phyloP scores from a whole-genome alignment of 2,329 filamentous ascomycete species.

The Aspergillus sclerotialis region DNA sequence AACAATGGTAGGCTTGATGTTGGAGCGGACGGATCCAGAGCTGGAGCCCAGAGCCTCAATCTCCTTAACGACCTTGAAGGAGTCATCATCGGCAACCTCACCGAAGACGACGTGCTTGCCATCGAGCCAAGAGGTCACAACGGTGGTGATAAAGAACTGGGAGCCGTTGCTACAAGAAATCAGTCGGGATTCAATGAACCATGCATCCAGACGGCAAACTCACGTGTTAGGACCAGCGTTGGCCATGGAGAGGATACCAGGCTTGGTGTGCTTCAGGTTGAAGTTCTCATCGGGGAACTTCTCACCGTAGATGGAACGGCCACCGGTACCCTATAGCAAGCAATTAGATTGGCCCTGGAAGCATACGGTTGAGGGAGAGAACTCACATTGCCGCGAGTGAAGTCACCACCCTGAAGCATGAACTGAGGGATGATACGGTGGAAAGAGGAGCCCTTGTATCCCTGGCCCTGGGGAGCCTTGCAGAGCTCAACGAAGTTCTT shows the following conservation, averaged over 20 bases:
- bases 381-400: conserved; percentile 83
- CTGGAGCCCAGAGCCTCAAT: conserved; percentile 54
- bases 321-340: conserved; percentile 67
- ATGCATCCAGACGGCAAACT: conserved; percentile 18
- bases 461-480: conserved; percentile 72
- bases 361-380: neutral
- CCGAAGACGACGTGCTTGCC: conserved; percentile 66
- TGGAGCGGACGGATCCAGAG: conserved; percentile 46
- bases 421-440: conserved; percentile 89
- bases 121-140: conserved; percentile 60
- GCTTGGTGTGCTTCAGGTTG: conserved; percentile 61
- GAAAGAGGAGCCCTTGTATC: conserved; percentile 77
- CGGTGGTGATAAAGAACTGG: conserved; percentile 67
- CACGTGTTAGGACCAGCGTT: conserved; percentile 92
- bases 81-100: conserved; percentile 51
- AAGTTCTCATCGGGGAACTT: conserved; percentile 96
- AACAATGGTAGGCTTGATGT: conserved; percentile 50
- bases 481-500: conserved; percentile 81
- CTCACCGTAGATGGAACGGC: conserved; percentile 91
- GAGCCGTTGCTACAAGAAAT: conserved; percentile 52
- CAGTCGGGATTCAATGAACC: conserved; percentile 1
- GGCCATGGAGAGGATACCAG: conserved; percentile 86
- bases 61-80: conserved; percentile 49
- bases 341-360: neutral
- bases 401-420: conserved; percentile 96